Percentiles rank a stretch among this genome's conserved stretches.
Conservation (phyloP, 192 early-diverging fungal genomes). For the Phycomyces blakesleeanus region DNA sequence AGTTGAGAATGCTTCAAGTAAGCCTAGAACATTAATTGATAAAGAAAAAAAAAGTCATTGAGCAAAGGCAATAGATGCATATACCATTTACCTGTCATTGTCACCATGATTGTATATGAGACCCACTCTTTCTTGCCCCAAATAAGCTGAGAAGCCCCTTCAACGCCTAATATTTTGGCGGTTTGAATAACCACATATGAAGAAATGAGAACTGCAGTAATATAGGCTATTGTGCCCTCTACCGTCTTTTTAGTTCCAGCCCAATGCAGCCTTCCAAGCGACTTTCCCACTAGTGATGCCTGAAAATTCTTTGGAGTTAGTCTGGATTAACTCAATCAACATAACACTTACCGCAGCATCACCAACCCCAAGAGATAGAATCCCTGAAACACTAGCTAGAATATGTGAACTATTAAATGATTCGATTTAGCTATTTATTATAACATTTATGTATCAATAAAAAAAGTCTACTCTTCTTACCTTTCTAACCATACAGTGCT, state of each 20-base stretch:
- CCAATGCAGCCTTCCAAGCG: slow-evolving; percentile 72
- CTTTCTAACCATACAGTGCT: slow-evolving; percentile 82
- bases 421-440: no score
- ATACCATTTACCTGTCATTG: slow-evolving; percentile 34
- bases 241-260: slow-evolving; percentile 72
- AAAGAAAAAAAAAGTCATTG: slow-evolving; percentile 1
- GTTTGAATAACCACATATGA: slow-evolving; percentile 29
- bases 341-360: slow-evolving; percentile 57
- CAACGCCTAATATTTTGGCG: slow-evolving; percentile 5
- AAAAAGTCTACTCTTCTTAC: no score
- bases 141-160: slow-evolving; percentile 14
- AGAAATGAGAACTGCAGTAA: slow-evolving; percentile 57
- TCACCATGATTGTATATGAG: slow-evolving; percentile 24
- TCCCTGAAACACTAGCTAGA: slow-evolving; percentile 64
- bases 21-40: slow-evolving; percentile 38
- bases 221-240: slow-evolving; percentile 84
- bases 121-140: slow-evolving; percentile 31
- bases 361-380: slow-evolving; percentile 85
- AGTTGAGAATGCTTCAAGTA: slow-evolving; percentile 82
- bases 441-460: no score
- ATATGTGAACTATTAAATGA: slow-evolving; percentile 36
- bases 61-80: not conserved
- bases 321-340: no score
- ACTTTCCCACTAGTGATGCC: slow-evolving; percentile 83
- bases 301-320: no score